Evolutionary conservation across 1,139 yeast species (phyloP), one percentile per base, ranked within the genome.

Genomic region (Yamadazyma conglobata): DNA sequence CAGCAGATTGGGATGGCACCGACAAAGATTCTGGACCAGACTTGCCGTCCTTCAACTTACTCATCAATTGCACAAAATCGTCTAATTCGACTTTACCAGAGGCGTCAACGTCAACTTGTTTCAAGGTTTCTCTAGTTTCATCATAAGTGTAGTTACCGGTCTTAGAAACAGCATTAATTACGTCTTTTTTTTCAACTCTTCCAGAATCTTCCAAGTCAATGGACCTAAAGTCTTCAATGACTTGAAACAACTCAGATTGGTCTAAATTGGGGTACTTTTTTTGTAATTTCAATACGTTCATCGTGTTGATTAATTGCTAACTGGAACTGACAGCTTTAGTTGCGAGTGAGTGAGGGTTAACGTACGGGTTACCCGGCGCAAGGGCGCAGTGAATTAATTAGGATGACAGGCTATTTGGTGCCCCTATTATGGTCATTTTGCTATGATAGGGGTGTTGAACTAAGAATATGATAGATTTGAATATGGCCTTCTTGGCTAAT

Each of bases 11-110:
- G 10, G 31, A 11, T 13, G 36, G 38, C 15, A 35, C 35, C 3
- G 18, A 10, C 14, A 33, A 30, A 7, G 27, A 24, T 15, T 42
- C 40, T 10, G 44, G 37, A 10, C 37, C 43, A 30, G 56, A 3
- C 58, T 41, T 47, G 26, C 47, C 35, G 37, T 75, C 85, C 48
- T 78, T 79, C 43, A 83, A 63, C 45, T 80, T 81, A 10, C 89
- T 82, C 38, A 79, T 70, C 50, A 91, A 73, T 54, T 87, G 96
- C 23, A 91, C 96, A 53, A 79, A 93, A 55, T 91, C 99, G 38
- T 93, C 99, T 51, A 91, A 66, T 56, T 93, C 99, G 33, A 91
- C 96, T 50, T 86, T 88, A 12, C 98, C 99, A 8, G 95, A 83
- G 6, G 98, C 95, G 60, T 91, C 99, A 25, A 91, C 95, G 46